Evolutionary conservation across 306 rosid genomes (phyloP).

Genomic region (Pyrus bretschneideri): DNA sequence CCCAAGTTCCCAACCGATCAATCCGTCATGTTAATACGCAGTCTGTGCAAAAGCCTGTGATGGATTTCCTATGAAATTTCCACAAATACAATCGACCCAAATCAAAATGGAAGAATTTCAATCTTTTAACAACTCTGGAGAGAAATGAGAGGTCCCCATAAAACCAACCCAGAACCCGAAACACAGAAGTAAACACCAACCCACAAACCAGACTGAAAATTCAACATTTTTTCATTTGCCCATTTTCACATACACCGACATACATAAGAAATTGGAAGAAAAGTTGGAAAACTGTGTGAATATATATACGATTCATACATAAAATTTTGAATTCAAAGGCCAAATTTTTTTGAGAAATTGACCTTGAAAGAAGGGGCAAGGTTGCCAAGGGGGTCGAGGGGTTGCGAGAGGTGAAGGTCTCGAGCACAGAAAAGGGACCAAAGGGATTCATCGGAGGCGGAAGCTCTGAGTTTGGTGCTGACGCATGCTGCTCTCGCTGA

Average conservation of each 20-base stretch:
- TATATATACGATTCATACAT: no score
- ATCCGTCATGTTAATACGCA: background rate
- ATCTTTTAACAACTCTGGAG: background rate
- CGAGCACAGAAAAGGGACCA: slow-evolving; percentile 55
- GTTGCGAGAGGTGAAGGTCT: slow-evolving; percentile 46
- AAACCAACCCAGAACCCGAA: background rate
- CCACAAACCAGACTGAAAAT: background rate
- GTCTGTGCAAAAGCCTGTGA: background rate
- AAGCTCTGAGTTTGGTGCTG: slow-evolving; percentile 38
- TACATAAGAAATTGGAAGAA: background rate
- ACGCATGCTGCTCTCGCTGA: slow-evolving; percentile 50
- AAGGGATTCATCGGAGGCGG: slow-evolving; percentile 58
- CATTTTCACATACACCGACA: background rate
- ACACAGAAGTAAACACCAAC: background rate
- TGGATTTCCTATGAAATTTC: background rate
- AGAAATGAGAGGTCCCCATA: background rate
- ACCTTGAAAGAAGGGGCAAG: slow-evolving; percentile 73
- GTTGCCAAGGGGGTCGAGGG: slow-evolving; percentile 54
- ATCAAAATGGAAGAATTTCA: background rate
- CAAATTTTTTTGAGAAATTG: background rate
- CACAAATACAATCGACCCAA: background rate
- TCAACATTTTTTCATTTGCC: background rate
- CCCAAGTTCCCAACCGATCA: background rate
- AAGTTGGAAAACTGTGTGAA: no score
- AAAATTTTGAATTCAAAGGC: background rate